phyloP scores from a whole-genome alignment of 768 basidiomycete genomes.

The Termitomyces sp. region DNA sequence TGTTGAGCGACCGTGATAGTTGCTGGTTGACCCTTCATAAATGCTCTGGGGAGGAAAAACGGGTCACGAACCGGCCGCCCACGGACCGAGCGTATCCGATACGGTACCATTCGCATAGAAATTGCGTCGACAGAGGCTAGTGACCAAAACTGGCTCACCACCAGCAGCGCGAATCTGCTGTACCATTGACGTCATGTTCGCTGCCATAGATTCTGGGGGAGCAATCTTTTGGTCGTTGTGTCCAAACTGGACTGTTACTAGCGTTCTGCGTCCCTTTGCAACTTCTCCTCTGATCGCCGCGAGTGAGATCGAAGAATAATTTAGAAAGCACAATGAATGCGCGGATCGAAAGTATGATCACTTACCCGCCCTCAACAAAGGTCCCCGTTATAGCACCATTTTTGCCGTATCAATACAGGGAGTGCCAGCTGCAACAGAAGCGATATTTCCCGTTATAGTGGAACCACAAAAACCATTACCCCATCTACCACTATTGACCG shows the following conservation, averaged over 20 bases:
- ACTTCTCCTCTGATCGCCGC: constrained; percentile 25
- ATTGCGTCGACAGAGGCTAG: constrained; percentile 32
- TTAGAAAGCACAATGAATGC: background rate
- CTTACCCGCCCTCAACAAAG: background rate
- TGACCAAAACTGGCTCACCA: constrained; percentile 36
- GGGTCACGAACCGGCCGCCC: constrained; percentile 27
- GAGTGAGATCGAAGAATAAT: background rate
- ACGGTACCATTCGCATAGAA: constrained; percentile 33
- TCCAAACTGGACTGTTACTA: constrained; percentile 38
- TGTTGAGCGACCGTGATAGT: constrained; percentile 30
- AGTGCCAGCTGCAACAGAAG: background rate
- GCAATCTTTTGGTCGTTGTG: constrained; percentile 39
- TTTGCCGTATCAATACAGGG: background rate
- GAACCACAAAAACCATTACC: background rate
- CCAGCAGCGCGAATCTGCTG: constrained; percentile 30
- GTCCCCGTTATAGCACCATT: background rate
- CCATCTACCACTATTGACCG: constrained; percentile 2
- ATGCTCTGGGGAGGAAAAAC: background rate
- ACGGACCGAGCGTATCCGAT: constrained; percentile 29
- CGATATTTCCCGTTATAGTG: background rate
- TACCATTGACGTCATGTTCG: constrained; percentile 35
- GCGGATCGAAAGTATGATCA: background rate
- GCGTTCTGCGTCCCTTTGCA: constrained; percentile 27
- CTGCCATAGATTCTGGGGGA: constrained; percentile 38
- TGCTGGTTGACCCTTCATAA: constrained; percentile 16